Evolutionary conservation across 352 stramenopile species (phyloP).

Genomic region (Pythium utonaiense): DNA sequence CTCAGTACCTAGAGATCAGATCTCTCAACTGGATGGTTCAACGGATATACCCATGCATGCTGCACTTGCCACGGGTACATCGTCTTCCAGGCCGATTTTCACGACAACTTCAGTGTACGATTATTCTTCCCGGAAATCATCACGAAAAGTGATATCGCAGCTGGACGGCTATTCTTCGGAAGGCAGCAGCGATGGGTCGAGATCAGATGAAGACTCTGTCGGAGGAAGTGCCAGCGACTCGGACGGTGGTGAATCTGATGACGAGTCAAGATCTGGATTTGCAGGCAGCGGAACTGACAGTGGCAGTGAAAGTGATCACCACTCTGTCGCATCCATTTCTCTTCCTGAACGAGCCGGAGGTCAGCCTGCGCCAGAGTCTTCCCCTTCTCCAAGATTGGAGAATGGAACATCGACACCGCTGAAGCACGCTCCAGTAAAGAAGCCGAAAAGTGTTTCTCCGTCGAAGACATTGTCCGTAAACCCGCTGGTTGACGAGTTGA

Average conservation of each 20-base stretch:
- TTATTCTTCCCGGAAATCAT: not conserved
- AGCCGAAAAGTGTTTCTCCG: slow-evolving; percentile 1
- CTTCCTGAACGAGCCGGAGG: not conserved
- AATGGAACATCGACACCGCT: not conserved
- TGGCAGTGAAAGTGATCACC: slow-evolving; percentile 48
- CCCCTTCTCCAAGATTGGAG: not conserved
- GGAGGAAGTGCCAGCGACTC: slow-evolving; percentile 45
- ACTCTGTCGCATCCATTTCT: not conserved
- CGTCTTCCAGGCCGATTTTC: slow-evolving; percentile 7
- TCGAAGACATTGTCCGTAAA: slow-evolving; percentile 32
- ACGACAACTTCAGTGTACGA: not conserved
- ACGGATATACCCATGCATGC: not conserved
- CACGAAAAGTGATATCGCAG: slow-evolving; percentile 25
- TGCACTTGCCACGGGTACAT: not conserved
- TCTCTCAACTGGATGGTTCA: slow-evolving; percentile 19
- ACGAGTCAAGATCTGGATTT: slow-evolving; percentile 33
- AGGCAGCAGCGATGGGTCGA: slow-evolving; percentile 42
- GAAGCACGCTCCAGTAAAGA: slow-evolving; percentile 6
- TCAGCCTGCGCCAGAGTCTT: slow-evolving; percentile 1
- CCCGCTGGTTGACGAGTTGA: slow-evolving; percentile 64
- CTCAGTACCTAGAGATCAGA: not conserved
- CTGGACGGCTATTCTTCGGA: slow-evolving; percentile 60
- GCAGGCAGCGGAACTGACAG: slow-evolving; percentile 53
- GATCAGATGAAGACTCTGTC: slow-evolving; percentile 37
- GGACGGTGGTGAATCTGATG: slow-evolving; percentile 28